Conservation (phyloP, 257 asterid genomes). For the Plantago major region DNA sequence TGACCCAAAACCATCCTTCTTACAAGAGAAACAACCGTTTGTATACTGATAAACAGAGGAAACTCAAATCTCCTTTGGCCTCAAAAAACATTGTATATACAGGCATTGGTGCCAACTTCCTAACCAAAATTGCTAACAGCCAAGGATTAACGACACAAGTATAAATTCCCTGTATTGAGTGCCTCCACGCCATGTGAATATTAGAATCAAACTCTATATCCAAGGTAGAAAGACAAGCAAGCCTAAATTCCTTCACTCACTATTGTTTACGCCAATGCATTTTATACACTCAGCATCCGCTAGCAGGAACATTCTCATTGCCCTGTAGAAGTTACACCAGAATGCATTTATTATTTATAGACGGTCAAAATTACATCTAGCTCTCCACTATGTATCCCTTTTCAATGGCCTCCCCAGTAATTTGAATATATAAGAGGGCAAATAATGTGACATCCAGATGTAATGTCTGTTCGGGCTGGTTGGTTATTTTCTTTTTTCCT, state of each 20-base stretch:
- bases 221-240: constrained; percentile 1
- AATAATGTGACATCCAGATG: not conserved
- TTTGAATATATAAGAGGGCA: not conserved
- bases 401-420: not conserved
- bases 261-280: constrained; percentile 23
- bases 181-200: constrained; percentile 13
- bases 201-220: constrained; percentile 19
- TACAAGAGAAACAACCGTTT: not conserved
- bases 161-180: constrained; percentile 12
- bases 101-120: constrained; percentile 21
- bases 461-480: too few relatives aligned
- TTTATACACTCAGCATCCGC: constrained; percentile 29
- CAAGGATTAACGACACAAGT: constrained; percentile 16
- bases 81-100: constrained; percentile 9
- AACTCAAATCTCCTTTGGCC: not conserved
- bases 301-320: constrained; percentile 22
- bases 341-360: not conserved
- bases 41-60: not conserved
- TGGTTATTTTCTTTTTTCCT: too few relatives aligned
- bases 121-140: constrained; percentile 30
- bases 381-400: not conserved
- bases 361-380: not conserved
- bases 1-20: too few relatives aligned
- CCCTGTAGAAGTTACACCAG: constrained; percentile 33
- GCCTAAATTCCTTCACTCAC: constrained; percentile 20